phyloP scores from a whole-genome alignment of 2,329 filamentous ascomycete genomes.

The Zarea fungicola region DNA sequence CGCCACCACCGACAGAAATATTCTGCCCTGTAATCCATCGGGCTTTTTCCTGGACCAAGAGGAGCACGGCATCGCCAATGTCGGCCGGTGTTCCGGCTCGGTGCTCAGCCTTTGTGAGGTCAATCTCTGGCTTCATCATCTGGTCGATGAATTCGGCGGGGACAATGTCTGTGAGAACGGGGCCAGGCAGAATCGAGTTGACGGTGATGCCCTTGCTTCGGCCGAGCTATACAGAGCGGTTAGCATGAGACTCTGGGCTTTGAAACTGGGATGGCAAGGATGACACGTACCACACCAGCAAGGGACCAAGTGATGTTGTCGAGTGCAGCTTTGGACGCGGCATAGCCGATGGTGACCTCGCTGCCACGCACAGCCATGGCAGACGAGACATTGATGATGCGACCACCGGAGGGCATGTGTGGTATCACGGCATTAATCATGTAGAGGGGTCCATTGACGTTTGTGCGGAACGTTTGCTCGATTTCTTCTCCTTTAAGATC shows the following conservation, averaged over 20 bases:
- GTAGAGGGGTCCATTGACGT: constrained; percentile 31
- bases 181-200: constrained; percentile 37
- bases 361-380: constrained; percentile 18
- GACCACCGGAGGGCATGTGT: constrained; percentile 30
- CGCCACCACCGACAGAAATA: constrained; percentile 33
- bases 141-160: constrained; percentile 16
- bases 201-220: constrained; percentile 36
- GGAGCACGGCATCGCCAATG: constrained; percentile 36
- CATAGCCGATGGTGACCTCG: constrained; percentile 15
- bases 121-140: constrained; percentile 18
- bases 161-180: constrained; percentile 30
- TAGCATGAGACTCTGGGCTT: not conserved
- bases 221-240: constrained; percentile 24
- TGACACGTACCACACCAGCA: constrained; percentile 27
- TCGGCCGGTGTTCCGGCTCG: constrained; percentile 32
- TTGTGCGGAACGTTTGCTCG: constrained; percentile 26
- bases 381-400: constrained; percentile 22
- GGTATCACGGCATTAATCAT: constrained; percentile 28
- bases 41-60: constrained; percentile 33
- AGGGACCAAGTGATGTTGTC: constrained; percentile 29
- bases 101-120: constrained; percentile 27
- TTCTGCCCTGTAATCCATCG: constrained; percentile 40
- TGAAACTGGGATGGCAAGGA: too few species aligned
- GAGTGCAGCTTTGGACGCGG: constrained; percentile 27
- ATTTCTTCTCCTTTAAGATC: constrained; percentile 23